Evolutionary conservation across 2,329 filamentous ascomycete species (phyloP), one percentile per base, ranked within the genome.

Genomic region (Epichloe aotearoae): DNA sequence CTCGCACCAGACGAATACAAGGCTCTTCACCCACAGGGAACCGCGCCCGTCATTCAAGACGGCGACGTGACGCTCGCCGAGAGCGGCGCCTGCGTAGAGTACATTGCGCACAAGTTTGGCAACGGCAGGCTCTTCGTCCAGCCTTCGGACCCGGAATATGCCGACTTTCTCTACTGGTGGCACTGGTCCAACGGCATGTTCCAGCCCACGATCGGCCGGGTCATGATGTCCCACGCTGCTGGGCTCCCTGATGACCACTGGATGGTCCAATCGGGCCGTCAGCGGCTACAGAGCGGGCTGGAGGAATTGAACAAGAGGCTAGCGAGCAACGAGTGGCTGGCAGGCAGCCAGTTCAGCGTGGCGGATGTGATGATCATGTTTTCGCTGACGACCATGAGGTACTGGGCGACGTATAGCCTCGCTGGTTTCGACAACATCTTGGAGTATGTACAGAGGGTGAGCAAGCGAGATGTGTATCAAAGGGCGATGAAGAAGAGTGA

Each of bases 361-460:
- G 83, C 83, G 1, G 83, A 87, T 62, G 68, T 84, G 39, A 84
- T 86, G 79, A 67, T 66, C 4, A 70, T 82, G 0, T 83, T 76
- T 58, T 68, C 71, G 14, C 64, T 86, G 36, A 83, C 80, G 1
- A 85, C 80, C 2, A 73, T 79, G 71, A 69, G 82, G 15, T 67
- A 69, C 46, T 83, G 78, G 55, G 63, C 64, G 23, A 68, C 70
- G 1, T 67, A 66, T 43, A 66, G 69, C 47, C 55, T 80, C 46
- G 55, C 53, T 2, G 61, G 57, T 1, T 74, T 75, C 54, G 55
- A 61, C 1, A 66, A 68, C 45, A 66, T 80, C 5, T 46, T 78
- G 34, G 56, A 53, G 1, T 81, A 74, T 53, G 57, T 80, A 33
- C 51, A 66, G 56, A 63, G 74, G 3, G 59, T 77, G 10, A 64